Evolutionary conservation across 208 protist genomes (phyloP), one percentile per base, ranked within the genome.

Genomic region (Kentomonas sorsogonicus): DNA sequence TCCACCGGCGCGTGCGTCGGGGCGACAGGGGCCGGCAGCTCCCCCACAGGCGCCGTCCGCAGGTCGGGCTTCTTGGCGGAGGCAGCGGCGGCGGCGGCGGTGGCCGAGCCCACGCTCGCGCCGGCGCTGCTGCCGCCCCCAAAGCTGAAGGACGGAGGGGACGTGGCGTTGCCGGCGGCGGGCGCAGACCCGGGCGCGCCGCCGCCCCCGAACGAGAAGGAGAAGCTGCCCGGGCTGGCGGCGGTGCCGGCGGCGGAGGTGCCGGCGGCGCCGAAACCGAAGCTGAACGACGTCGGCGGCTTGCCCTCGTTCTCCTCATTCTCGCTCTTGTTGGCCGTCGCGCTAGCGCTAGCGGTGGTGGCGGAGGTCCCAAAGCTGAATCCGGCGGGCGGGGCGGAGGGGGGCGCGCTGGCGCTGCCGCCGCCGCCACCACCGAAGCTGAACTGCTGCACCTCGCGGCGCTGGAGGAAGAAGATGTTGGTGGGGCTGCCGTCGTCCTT

Each of bases 401-500:
- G 23, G 22, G 36, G 7, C 3, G 41, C 11, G 0, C 51, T n/a
- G 4, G 43, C 22, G 25, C 29, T 34, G 56, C 26, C 39, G 7
- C 53, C 13, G 3, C 60, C 16, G 13, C 44, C 5, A 7, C 30
- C 23, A 26, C 74, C 77, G 55, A 85, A 85, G 26, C 63, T 66
- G 33, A 81, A 83, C 69, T 60, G 29, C 50, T 65, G 43, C 65
- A 60, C 53, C 68, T 78, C 67, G 3, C 20, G 3, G n/a, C n/a
- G n/a, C 34, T 84, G 81, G 40, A 94, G 63, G 1, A 94, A 57
- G 60, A 68, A 94, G 7, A 67, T 71, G 48, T 91, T 94, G 56
- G 90, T 89, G 46, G 83, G 68, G 26, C 39, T 66, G 22, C 81
- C 79, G 61, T 90, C 79, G 31, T 80, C 69, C 46, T 82, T 78